phyloP scores from a whole-genome alignment of 768 basidiomycete species.

The Hemileccinum impolitum region DNA sequence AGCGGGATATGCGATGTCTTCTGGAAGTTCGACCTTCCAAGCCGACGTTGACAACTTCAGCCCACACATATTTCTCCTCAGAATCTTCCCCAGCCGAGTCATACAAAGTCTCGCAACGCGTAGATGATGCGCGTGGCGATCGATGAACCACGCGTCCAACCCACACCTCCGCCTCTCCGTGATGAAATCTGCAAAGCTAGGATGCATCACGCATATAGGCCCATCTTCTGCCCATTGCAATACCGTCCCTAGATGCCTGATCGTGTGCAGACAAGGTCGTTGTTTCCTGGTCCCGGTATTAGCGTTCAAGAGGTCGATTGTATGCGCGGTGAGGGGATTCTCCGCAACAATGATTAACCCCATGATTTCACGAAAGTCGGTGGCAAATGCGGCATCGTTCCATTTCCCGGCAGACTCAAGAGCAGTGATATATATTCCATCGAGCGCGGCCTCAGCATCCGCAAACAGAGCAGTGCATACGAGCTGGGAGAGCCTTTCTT shows the following conservation, averaged over 20 bases:
- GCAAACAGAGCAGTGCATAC: slow-evolving; percentile 17
- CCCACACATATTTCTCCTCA: slow-evolving; percentile 27
- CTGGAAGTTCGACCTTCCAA: slow-evolving; percentile 17
- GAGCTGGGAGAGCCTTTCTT: slow-evolving; percentile 27
- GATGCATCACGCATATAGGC: slow-evolving; percentile 31
- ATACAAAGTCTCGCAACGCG: slow-evolving; percentile 27
- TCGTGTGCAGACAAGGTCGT: slow-evolving; percentile 30
- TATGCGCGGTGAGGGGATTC: slow-evolving; percentile 24
- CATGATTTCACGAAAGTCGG: slow-evolving; percentile 32
- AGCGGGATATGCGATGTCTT: slow-evolving; percentile 26
- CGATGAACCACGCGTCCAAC: slow-evolving; percentile 28
- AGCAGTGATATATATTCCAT: slow-evolving; percentile 30
- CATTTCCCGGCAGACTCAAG: slow-evolving; percentile 30
- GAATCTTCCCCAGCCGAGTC: slow-evolving; percentile 4
- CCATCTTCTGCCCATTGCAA: slow-evolving; percentile 27
- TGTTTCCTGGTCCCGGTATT: slow-evolving; percentile 8
- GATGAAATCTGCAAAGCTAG: slow-evolving; percentile 35
- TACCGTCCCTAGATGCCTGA: slow-evolving; percentile 24
- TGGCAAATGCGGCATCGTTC: slow-evolving; percentile 27
- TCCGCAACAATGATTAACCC: slow-evolving; percentile 29
- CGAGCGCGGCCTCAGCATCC: slow-evolving; percentile 27
- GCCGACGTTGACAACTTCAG: slow-evolving; percentile 18
- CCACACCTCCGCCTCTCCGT: slow-evolving; percentile 28
- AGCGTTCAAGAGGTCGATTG: slow-evolving; percentile 28
- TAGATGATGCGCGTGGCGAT: slow-evolving; percentile 19